Conservation (phyloP, 257 asterid species). For the Anisodus acutangulus region DNA sequence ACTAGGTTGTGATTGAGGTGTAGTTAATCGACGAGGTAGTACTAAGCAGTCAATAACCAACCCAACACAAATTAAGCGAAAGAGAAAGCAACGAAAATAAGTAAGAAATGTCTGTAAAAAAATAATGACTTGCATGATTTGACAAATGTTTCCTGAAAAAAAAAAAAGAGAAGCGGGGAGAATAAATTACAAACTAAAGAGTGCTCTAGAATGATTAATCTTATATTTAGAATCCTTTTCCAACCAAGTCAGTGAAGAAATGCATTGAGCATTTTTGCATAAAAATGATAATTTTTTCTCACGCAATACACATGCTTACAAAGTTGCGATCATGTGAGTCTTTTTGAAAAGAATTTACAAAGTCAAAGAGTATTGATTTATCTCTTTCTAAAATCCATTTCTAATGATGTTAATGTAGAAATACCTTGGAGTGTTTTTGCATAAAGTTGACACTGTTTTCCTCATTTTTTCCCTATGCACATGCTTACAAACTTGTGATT, state of each 20-base stretch:
- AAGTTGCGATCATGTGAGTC: background rate
- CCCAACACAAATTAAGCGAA: background rate
- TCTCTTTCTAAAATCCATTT: background rate
- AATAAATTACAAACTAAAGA: background rate
- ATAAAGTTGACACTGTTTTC: background rate
- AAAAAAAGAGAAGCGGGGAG: background rate
- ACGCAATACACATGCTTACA: background rate
- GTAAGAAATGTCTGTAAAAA: background rate
- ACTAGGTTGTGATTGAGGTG: background rate
- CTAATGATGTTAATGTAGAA: background rate
- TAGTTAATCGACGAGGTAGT: background rate
- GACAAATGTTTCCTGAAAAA: background rate
- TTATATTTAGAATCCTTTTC: slow-evolving; percentile 2
- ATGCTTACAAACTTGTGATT: slow-evolving; percentile 1
- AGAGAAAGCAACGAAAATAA: background rate
- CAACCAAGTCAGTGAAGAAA: background rate
- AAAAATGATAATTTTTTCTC: background rate
- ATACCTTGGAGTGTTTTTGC: slow-evolving; percentile 6
- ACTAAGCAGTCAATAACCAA: background rate
- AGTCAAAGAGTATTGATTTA: background rate
- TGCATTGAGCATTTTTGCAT: background rate
- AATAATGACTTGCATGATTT: background rate
- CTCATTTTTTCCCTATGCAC: background rate
- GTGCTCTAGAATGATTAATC: slow-evolving; percentile 2
- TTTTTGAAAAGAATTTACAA: background rate